A percentile compares a stretch with the other conserved stretches of the same genome.
Evolutionary conservation across 2,329 filamentous ascomycete genomes (phyloP).

Genomic region (Thermochaetoides dissita): DNA sequence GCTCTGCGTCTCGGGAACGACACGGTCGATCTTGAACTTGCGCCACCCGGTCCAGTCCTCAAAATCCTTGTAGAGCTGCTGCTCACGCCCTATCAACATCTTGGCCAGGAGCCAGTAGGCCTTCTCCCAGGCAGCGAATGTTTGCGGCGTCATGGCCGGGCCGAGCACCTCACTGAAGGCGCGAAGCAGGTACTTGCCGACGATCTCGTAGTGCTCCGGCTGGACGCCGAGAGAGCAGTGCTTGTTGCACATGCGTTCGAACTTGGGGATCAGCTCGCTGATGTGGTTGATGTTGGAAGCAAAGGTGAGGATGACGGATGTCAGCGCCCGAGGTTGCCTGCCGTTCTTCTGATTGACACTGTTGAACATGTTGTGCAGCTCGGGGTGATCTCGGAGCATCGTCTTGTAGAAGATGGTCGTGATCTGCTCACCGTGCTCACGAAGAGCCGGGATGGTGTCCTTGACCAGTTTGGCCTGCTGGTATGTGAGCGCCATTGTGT

Average conservation of each 20-base stretch:
- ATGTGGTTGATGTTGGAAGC: slow-evolving; percentile 55
- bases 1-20: slow-evolving; percentile 51
- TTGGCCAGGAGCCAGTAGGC: slow-evolving; percentile 63
- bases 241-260: slow-evolving; percentile 53
- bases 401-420: slow-evolving; percentile 59
- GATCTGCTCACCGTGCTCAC: slow-evolving; percentile 53
- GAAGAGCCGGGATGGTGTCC: slow-evolving; percentile 55
- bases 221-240: slow-evolving; percentile 57
- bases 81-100: slow-evolving; percentile 55
- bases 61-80: slow-evolving; percentile 45
- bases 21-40: slow-evolving; percentile 49
- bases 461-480: slow-evolving; percentile 52
- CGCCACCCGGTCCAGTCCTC: slow-evolving; percentile 54
- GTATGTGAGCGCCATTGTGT: slow-evolving; percentile 27
- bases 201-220: slow-evolving; percentile 56
- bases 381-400: slow-evolving; percentile 50
- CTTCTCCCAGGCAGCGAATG: slow-evolving; percentile 53
- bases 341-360: slow-evolving; percentile 48
- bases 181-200: slow-evolving; percentile 53
- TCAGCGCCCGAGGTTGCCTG: slow-evolving; percentile 47
- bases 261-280: slow-evolving; percentile 37
- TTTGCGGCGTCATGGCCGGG: slow-evolving; percentile 47
- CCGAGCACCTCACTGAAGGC: slow-evolving; percentile 56
- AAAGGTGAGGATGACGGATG: slow-evolving; percentile 53
- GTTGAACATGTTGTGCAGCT: slow-evolving; percentile 60